These are phyloP conservation scores for Mrakia frigida DNA, from an alignment of 768 basidiomycete species.

Conservation along the genomic window DNA sequence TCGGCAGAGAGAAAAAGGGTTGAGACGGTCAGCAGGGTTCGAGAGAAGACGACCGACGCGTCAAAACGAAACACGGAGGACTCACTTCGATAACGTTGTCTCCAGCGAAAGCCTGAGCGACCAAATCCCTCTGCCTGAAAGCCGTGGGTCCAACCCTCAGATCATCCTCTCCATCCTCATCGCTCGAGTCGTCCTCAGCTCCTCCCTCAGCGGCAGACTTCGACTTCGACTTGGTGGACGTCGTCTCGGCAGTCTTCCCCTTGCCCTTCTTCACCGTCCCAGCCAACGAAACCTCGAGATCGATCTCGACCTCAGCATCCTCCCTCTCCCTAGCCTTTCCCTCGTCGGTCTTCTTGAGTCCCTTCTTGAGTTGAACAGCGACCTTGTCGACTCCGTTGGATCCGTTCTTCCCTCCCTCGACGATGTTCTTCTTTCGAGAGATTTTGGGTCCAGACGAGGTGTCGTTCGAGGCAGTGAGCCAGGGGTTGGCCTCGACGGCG, in stretches of 20 bases:
- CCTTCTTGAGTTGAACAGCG: slow-evolving; percentile 29
- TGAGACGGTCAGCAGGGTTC: neutral
- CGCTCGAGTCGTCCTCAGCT: slow-evolving; percentile 52
- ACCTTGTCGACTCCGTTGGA: slow-evolving; percentile 31
- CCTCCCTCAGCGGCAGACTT: slow-evolving; percentile 41
- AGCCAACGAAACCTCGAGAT: slow-evolving; percentile 42
- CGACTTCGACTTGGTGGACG: slow-evolving; percentile 31
- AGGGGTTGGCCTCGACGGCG: slow-evolving; percentile 60
- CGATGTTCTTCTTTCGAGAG: slow-evolving; percentile 66
- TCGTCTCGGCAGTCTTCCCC: neutral
- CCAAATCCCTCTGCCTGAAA: slow-evolving; percentile 85
- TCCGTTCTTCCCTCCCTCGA: slow-evolving; percentile 49
- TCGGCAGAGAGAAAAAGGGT: neutral
- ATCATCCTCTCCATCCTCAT: slow-evolving; percentile 61
- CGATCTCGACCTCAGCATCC: slow-evolving; percentile 76
- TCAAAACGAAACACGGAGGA: neutral
- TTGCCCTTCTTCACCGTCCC: slow-evolving; percentile 36
- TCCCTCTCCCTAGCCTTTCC: slow-evolving; percentile 59
- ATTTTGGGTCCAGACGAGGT: slow-evolving; percentile 45
- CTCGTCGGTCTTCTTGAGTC: slow-evolving; percentile 52
- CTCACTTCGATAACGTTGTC: slow-evolving; percentile 89
- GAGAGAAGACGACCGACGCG: neutral
- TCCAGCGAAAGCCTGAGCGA: slow-evolving; percentile 91
- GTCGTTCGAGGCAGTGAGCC: slow-evolving; percentile 56
- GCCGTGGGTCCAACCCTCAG: slow-evolving; percentile 53